Evolutionary conservation across 305 asterid genomes (phyloP).

Genomic region (Fraxinus dipetala): DNA sequence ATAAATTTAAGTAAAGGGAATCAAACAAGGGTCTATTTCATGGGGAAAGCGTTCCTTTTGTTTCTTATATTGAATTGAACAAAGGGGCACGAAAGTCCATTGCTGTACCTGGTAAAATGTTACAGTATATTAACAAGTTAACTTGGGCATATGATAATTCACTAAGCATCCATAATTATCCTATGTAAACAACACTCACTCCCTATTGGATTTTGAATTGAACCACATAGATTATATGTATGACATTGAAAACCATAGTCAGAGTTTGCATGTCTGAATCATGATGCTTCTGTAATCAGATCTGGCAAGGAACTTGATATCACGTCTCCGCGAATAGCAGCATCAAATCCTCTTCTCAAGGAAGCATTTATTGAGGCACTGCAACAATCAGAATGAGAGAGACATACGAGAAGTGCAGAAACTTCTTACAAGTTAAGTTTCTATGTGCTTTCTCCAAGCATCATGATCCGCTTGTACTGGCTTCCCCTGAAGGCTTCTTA

Average conservation of each 20-base stretch:
- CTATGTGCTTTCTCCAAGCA: background rate
- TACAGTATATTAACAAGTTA: background rate
- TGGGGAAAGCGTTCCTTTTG: background rate
- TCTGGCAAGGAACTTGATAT: background rate
- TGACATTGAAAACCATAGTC: background rate
- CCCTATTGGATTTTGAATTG: background rate
- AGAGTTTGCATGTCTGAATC: background rate
- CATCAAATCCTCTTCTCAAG: background rate
- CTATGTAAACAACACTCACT: background rate
- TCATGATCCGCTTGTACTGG: background rate
- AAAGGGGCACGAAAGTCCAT: background rate
- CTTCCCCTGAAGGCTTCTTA: background rate
- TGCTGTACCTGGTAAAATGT: background rate
- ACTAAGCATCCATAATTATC: background rate
- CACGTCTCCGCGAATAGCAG: background rate
- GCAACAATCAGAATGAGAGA: background rate
- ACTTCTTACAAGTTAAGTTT: background rate
- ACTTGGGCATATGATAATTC: background rate
- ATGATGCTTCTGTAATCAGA: background rate
- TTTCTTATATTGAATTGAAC: background rate
- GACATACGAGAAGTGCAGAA: background rate
- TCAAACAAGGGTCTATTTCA: background rate
- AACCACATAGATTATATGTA: background rate
- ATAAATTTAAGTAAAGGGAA: background rate
- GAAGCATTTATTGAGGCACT: background rate